phyloP scores from a whole-genome alignment of 2,329 filamentous ascomycete species.

The Huntiella decipiens region DNA sequence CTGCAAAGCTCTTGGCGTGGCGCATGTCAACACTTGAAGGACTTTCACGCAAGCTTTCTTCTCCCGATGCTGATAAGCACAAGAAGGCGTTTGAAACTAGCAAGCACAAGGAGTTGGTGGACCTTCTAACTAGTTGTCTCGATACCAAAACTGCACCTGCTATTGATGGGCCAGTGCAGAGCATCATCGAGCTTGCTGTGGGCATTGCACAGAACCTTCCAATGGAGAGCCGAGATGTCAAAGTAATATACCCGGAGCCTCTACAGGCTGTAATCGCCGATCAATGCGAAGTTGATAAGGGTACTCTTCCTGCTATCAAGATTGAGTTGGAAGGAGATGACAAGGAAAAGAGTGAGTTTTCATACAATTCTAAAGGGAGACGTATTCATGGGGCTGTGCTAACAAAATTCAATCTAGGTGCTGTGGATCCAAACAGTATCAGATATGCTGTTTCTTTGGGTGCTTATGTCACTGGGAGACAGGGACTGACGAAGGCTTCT shows the following conservation, averaged over 20 bases:
- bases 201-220: slow-evolving; percentile 74
- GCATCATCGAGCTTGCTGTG: slow-evolving; percentile 83
- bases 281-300: slow-evolving; percentile 76
- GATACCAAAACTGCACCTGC: slow-evolving; percentile 25
- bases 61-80: slow-evolving; percentile 45
- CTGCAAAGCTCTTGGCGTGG: slow-evolving; percentile 79
- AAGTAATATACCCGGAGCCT: slow-evolving; percentile 68
- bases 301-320: slow-evolving; percentile 35
- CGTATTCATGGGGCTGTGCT: background rate
- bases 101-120: slow-evolving; percentile 35
- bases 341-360: slow-evolving; percentile 30
- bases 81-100: slow-evolving; percentile 43
- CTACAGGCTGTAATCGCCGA: slow-evolving; percentile 49
- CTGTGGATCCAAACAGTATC: slow-evolving; percentile 35
- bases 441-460: slow-evolving; percentile 59
- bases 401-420: background rate
- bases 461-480: slow-evolving; percentile 56
- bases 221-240: slow-evolving; percentile 77
- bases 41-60: slow-evolving; percentile 50
- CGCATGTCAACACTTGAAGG: slow-evolving; percentile 84
- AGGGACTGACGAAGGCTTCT: slow-evolving; percentile 57
- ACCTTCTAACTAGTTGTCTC: background rate
- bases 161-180: slow-evolving; percentile 53
- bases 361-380: background rate
- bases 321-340: slow-evolving; percentile 19